Evolutionary conservation across 768 basidiomycete genomes (phyloP).

Genomic region (Mycena rosella): DNA sequence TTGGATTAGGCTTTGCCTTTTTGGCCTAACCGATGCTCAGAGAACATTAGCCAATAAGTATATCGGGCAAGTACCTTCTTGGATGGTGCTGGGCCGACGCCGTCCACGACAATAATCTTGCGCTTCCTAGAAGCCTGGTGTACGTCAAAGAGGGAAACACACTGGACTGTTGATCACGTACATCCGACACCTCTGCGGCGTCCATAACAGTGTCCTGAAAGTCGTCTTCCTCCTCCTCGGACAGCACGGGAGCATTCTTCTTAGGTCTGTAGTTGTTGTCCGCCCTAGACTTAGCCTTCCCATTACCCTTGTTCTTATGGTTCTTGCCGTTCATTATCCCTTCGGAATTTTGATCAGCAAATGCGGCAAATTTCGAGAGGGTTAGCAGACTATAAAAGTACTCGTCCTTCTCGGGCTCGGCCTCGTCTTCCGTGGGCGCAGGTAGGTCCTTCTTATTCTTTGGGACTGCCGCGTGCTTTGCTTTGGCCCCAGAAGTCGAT

Average conservation of each 20-base stretch:
- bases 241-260: background rate
- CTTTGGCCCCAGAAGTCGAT: background rate
- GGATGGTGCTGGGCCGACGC: background rate
- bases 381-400: background rate
- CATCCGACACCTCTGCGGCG: background rate
- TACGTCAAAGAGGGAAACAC: background rate
- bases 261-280: background rate
- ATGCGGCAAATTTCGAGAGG: no score
- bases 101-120: constrained; percentile 16
- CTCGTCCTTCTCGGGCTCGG: background rate
- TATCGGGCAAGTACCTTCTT: constrained; percentile 7
- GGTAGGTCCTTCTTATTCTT: no score
- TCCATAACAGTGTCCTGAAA: background rate
- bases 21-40: background rate
- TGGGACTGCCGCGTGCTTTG: background rate
- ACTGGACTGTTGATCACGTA: background rate
- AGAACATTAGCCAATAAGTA: background rate
- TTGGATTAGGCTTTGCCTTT: background rate
- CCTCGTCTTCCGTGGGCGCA: background rate
- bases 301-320: no score
- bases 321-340: background rate
- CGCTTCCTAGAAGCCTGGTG: background rate
- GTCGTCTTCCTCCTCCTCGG: constrained; percentile 11
- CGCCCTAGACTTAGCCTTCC: background rate
- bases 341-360: background rate